Evolutionary conservation across 1,284 basidiomycete species (phyloP).

Genomic region (Exobasidium cylindrosporum): DNA sequence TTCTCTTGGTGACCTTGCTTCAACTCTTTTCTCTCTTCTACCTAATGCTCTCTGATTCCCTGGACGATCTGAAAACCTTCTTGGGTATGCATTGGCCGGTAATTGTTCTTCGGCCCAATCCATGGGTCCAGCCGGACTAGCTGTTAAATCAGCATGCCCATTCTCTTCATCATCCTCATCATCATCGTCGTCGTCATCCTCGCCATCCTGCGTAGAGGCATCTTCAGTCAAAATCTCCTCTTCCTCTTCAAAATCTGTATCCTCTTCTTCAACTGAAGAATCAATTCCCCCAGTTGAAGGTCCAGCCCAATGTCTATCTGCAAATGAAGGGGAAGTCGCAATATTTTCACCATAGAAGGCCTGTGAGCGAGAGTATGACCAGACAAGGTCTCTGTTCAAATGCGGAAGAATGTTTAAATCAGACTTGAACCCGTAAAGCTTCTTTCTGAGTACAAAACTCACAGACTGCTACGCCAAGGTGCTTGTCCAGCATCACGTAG

Average conservation of each 20-base stretch:
- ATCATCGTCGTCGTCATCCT: slow-evolving; percentile 16
- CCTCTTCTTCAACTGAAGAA: slow-evolving; percentile 29
- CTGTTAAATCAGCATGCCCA: slow-evolving; percentile 7
- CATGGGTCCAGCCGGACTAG: slow-evolving; percentile 12
- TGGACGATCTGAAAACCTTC: neutral
- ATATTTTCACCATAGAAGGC: slow-evolving; percentile 55
- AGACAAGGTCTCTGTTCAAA: slow-evolving; percentile 38
- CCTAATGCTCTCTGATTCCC: slow-evolving; percentile 11
- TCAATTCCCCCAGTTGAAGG: slow-evolving; percentile 27
- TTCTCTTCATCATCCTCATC: slow-evolving; percentile 15
- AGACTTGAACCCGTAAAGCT: neutral
- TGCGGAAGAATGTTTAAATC: slow-evolving; percentile 15
- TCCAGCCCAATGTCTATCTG: slow-evolving; percentile 46
- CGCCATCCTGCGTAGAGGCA: neutral
- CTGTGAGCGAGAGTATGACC: slow-evolving; percentile 54
- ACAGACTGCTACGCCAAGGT: slow-evolving; percentile 40
- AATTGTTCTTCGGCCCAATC: slow-evolving; percentile 38
- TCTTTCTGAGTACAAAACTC: neutral
- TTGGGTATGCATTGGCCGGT: slow-evolving; percentile 27
- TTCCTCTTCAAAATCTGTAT: slow-evolving; percentile 34
- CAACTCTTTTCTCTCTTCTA: slow-evolving; percentile 3
- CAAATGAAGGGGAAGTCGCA: slow-evolving; percentile 50
- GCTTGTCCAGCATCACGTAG: slow-evolving; percentile 18
- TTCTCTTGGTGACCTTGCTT: slow-evolving; percentile 25
- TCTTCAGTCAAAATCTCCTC: slow-evolving; percentile 12